Evolutionary conservation across 2,329 filamentous ascomycete species (phyloP).

Genomic region (Epichloe brachyelytri): DNA sequence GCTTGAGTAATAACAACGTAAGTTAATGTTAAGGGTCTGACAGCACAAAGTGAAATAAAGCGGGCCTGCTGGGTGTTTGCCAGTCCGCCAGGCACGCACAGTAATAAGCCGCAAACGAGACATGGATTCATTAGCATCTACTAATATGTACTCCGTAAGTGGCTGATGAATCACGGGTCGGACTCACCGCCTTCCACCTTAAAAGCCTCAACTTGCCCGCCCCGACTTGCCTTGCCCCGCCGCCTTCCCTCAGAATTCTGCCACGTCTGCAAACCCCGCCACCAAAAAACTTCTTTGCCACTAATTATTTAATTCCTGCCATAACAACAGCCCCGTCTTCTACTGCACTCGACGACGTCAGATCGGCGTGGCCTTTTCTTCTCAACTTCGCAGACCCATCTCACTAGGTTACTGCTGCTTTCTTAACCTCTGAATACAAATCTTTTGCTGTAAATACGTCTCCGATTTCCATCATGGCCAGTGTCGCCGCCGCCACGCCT

Average conservation of each 20-base stretch:
- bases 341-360: not conserved
- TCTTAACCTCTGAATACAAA: not conserved
- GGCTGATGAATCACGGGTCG: no score
- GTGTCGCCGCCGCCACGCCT: constrained; percentile 19
- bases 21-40: no score
- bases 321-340: constrained; percentile 1
- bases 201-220: not conserved
- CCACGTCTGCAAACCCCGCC: constrained; percentile 10
- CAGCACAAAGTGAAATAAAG: no score
- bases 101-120: no score
- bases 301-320: constrained; percentile 12
- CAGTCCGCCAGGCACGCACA: no score
- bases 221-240: not conserved
- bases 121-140: no score
- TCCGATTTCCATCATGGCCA: constrained; percentile 30
- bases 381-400: not conserved
- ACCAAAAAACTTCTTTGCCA: constrained; percentile 14
- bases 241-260: not conserved
- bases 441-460: not conserved
- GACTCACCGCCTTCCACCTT: constrained; percentile 2
- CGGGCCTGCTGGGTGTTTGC: no score
- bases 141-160: no score
- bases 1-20: no score
- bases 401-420: not conserved
- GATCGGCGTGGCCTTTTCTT: not conserved